phyloP scores from a whole-genome alignment of 768 basidiomycete genomes.

The Ramaria sp. region DNA sequence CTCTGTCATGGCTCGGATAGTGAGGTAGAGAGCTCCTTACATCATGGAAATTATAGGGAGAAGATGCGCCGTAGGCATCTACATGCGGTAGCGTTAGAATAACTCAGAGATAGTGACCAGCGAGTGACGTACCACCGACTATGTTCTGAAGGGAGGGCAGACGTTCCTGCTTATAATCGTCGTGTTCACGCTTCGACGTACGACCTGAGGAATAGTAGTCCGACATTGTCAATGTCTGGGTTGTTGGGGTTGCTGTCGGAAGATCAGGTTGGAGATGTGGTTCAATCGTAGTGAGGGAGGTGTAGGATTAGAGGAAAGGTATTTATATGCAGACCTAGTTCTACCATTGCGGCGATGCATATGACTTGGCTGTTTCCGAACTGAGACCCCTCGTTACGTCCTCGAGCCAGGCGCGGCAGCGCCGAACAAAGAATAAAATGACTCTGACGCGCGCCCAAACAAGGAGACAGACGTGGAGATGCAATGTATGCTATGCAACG shows the following conservation, averaged over 20 bases:
- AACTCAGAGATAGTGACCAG: neutral
- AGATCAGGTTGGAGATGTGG: neutral
- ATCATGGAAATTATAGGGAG: neutral
- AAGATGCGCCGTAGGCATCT: neutral
- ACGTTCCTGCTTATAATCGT: neutral
- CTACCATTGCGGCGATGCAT: constrained; percentile 1
- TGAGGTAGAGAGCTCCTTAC: neutral
- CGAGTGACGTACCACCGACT: neutral
- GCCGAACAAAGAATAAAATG: neutral
- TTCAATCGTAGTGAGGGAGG: neutral
- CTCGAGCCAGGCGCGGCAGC: constrained; percentile 2
- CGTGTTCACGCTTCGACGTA: neutral
- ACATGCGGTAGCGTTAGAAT: neutral
- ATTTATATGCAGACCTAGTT: neutral
- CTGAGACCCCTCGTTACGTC: neutral
- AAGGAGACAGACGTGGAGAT: neutral
- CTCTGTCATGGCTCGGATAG: neutral
- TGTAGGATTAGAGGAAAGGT: neutral
- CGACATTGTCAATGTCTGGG: neutral
- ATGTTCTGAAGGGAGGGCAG: neutral
- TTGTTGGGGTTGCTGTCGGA: no score
- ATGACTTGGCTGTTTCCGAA: neutral
- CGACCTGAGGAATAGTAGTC: neutral
- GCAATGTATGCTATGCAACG: neutral
- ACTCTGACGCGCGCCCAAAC: neutral